Conservation (phyloP, 2,329 filamentous ascomycete species). For the Trichophyton mentagrophytes region DNA sequence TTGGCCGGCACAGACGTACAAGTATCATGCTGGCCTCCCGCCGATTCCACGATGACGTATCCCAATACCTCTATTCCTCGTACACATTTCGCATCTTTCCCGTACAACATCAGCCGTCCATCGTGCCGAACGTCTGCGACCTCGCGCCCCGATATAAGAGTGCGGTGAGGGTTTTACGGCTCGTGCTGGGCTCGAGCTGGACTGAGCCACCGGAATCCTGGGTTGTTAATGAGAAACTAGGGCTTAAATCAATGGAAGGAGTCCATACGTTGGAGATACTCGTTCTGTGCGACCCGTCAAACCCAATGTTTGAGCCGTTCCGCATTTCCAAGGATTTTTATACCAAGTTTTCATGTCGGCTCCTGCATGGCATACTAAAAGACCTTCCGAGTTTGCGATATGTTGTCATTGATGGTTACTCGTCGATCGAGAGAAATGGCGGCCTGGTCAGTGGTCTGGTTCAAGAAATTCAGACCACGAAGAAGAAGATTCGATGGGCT, state of each 20-base stretch:
- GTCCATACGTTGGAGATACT: slow-evolving; percentile 5
- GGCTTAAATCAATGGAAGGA: background rate
- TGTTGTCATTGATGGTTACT: background rate
- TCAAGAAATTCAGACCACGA: background rate
- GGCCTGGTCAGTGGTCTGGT: background rate
- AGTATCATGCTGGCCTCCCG: background rate
- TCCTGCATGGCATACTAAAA: background rate
- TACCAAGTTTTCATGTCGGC: background rate
- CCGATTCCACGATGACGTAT: slow-evolving; percentile 1
- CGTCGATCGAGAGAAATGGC: slow-evolving; percentile 1
- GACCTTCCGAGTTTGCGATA: background rate
- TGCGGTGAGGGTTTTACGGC: background rate
- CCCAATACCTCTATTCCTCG: slow-evolving; percentile 2
- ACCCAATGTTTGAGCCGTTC: background rate
- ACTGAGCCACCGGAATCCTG: slow-evolving; percentile 1
- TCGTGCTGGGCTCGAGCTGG: slow-evolving; percentile 3
- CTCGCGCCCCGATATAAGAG: slow-evolving; percentile 1
- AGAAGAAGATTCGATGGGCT: slow-evolving; percentile 3
- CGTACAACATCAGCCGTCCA: background rate
- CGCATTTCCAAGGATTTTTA: slow-evolving; percentile 3
- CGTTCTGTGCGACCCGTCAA: slow-evolving; percentile 2
- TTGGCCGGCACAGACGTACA: background rate
- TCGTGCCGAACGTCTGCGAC: background rate
- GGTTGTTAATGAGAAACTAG: slow-evolving; percentile 3
- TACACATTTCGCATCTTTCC: background rate